phyloP scores from a whole-genome alignment of 2,329 filamentous ascomycete species.

The Alternaria burnsii region DNA sequence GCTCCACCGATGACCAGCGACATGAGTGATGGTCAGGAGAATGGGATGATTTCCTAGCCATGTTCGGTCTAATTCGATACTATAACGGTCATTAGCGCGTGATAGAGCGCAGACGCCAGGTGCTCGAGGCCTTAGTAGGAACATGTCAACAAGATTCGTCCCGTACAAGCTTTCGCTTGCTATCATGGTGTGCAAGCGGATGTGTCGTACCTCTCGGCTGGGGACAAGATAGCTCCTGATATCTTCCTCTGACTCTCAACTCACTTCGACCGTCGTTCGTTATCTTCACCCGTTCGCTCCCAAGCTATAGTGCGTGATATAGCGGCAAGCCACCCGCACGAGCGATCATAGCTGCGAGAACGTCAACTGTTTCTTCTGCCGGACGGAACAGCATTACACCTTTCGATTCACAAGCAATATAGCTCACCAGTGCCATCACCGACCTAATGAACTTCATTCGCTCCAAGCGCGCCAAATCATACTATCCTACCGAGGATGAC shows the following conservation, averaged over 20 bases:
- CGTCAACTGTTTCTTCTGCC: neutral
- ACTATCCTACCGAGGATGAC: slow-evolving; percentile 36
- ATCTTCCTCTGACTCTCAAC: slow-evolving; percentile 6
- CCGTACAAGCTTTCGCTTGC: slow-evolving; percentile 17
- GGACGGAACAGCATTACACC: neutral
- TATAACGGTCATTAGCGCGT: slow-evolving; percentile 27
- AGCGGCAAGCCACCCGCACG: slow-evolving; percentile 16
- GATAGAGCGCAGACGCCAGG: slow-evolving; percentile 28
- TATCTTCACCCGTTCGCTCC: slow-evolving; percentile 4
- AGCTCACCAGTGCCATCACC: neutral
- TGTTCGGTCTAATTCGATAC: slow-evolving; percentile 13
- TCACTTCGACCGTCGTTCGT: neutral
- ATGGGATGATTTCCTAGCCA: slow-evolving; percentile 16
- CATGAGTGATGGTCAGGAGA: slow-evolving; percentile 9
- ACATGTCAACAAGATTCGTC: slow-evolving; percentile 7
- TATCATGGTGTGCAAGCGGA: neutral
- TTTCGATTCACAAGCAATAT: neutral
- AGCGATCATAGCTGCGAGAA: neutral
- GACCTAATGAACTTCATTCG: slow-evolving; percentile 39
- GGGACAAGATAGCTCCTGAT: slow-evolving; percentile 4
- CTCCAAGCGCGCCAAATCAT: slow-evolving; percentile 30
- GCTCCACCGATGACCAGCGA: slow-evolving; percentile 4
- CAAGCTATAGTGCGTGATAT: slow-evolving; percentile 11
- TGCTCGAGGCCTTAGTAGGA: slow-evolving; percentile 19
- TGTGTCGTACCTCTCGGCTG: neutral